phyloP scores from a whole-genome alignment of 2,329 filamentous ascomycete species.

The Immersiporthe knoxdaviesiana region DNA sequence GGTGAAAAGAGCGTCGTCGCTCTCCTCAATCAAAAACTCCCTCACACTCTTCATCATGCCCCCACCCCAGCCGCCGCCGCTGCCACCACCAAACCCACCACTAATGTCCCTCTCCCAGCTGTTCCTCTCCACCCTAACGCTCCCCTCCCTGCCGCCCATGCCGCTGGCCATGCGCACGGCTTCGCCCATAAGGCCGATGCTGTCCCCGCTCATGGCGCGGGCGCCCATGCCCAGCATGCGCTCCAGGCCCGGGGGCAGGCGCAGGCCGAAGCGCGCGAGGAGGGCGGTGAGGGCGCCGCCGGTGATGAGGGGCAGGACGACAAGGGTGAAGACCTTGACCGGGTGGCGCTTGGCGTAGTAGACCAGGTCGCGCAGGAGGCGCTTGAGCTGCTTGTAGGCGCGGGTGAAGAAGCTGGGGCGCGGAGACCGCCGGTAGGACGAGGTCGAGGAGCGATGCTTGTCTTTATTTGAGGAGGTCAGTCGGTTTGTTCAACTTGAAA shows the following conservation, averaged over 20 bases:
- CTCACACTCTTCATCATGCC: constrained; percentile 38
- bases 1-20: background rate
- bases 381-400: constrained; percentile 74
- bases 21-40: constrained; percentile 38
- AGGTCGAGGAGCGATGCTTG: constrained; percentile 39
- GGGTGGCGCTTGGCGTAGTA: constrained; percentile 84
- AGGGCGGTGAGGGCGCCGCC: constrained; percentile 81
- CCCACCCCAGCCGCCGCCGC: constrained; percentile 31
- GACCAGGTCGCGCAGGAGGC: constrained; percentile 78
- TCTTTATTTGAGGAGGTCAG: constrained; percentile 31
- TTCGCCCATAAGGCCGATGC: constrained; percentile 55
- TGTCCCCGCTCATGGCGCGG: constrained; percentile 51
- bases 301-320: constrained; percentile 85
- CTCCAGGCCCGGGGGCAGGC: constrained; percentile 68
- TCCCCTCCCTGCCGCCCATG: constrained; percentile 33
- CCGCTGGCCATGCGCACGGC: constrained; percentile 57
- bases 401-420: constrained; percentile 77
- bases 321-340: constrained; percentile 82
- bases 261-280: constrained; percentile 77
- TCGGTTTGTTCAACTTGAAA: no score
- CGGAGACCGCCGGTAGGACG: constrained; percentile 80
- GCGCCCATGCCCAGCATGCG: constrained; percentile 59
- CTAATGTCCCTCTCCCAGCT: constrained; percentile 41
- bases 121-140: constrained; percentile 42
- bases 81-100: constrained; percentile 33